Percentiles rank a stretch among this genome's conserved stretches.
phyloP scores from a whole-genome alignment of 2,329 filamentous ascomycete species.

The Botrytis sinoallii region DNA sequence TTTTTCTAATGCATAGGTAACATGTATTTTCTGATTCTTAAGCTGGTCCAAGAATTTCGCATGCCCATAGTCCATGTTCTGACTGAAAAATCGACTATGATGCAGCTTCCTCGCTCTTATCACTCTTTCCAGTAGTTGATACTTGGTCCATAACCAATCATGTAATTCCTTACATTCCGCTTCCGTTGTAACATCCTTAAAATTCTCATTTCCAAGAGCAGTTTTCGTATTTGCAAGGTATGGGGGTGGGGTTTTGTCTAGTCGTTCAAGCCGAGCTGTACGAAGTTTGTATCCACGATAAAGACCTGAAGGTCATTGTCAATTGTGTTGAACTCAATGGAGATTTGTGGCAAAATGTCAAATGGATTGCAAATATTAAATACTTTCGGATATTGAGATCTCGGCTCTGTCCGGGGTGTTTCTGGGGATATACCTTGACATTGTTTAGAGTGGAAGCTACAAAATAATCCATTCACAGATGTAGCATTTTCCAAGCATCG shows the following conservation, averaged over 20 bases:
- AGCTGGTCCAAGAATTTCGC: constrained; percentile 42
- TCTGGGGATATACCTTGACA: constrained; percentile 37
- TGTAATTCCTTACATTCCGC: constrained; percentile 41
- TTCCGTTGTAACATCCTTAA: constrained; percentile 41
- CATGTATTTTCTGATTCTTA: constrained; percentile 37
- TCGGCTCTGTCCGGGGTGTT: not conserved
- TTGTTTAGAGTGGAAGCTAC: constrained; percentile 43
- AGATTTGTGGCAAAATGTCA: not conserved
- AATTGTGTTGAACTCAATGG: not conserved
- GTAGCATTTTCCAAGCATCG: constrained; percentile 40
- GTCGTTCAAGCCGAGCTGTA: constrained; percentile 44
- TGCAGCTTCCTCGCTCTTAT: constrained; percentile 44
- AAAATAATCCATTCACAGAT: constrained; percentile 43
- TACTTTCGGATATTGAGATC: not conserved
- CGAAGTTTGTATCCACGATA: constrained; percentile 50
- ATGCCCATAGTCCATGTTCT: constrained; percentile 45
- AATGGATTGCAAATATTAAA: not conserved
- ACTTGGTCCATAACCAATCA: constrained; percentile 40
- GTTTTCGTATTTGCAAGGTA: constrained; percentile 40
- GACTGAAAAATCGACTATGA: constrained; percentile 43
- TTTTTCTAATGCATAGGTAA: constrained; percentile 41
- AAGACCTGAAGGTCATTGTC: constrained; percentile 33
- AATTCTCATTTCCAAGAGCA: constrained; percentile 42
- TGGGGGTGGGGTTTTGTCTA: constrained; percentile 38
- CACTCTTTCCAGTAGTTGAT: constrained; percentile 41